Evolutionary conservation across 192 early-diverging fungal species (phyloP), one percentile per base, ranked within the genome.

Genomic region (Podila verticillata): DNA sequence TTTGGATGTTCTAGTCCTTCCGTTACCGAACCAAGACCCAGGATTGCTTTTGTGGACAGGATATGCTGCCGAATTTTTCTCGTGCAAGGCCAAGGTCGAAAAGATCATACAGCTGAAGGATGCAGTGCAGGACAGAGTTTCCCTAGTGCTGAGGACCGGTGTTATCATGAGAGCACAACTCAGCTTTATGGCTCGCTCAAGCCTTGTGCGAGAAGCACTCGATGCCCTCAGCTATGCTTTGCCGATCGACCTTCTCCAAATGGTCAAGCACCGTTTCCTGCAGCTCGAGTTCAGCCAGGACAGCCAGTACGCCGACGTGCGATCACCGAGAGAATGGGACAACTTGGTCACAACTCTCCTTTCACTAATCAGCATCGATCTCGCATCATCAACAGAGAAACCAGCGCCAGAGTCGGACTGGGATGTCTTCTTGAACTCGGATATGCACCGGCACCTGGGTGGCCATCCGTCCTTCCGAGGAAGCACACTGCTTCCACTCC

Each of bases 21-120:
- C 79, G 20, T n/a, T 12, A 26, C 2, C 51, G 0, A 54, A 54
- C 22, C 39, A 39, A 13, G 71, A 84, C 10, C 68, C 71, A 30
- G 66, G 44, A n/a, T 28, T 88, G 26, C 57, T 63, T 2, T 48
- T 88, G 8, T 86, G 84, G 87, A 83, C 68, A n/a, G 81, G 84
- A 31, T 35, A 36, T 15, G 72, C 62, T 39, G 35, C 61, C 28
- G 69, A 84, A 20, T 58, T 82, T 51, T 34, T 77, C 12, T 72
- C 74, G 5, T 75, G 81, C 57, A 54, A 77, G n/a, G 47, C 61
- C 5, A 36, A 66, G 19, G 22, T 70, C 8, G 57, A 57, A 26
- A 28, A 48, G 12, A 69, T 83, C 57, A 26, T 72, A 19, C 75
- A 82, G 61, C 20, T 87, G 8, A 70, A 65, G 4, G 84, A 87